phyloP scores from a whole-genome alignment of 352 stramenopile species.

The Phytophthora nicotianae region DNA sequence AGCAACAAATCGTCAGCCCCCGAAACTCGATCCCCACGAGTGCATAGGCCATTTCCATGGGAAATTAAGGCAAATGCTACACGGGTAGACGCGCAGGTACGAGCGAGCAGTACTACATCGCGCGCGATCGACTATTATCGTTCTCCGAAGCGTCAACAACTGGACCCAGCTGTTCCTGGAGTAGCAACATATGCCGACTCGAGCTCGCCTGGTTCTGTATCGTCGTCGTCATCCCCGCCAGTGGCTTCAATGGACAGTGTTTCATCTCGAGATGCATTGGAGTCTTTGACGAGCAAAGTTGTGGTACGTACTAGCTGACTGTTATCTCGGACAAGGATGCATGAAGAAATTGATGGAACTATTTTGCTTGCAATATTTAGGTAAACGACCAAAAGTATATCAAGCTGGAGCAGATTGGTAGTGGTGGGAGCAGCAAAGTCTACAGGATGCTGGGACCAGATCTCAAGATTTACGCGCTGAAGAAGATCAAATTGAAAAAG shows the following conservation, averaged over 20 bases:
- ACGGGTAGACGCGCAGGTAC: background rate
- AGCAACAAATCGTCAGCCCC: slow-evolving; percentile 1
- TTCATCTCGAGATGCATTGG: slow-evolving; percentile 48
- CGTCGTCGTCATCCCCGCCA: slow-evolving; percentile 60
- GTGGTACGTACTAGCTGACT: slow-evolving; percentile 35
- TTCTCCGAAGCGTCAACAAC: slow-evolving; percentile 56
- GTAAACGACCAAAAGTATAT: slow-evolving; percentile 94
- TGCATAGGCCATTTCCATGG: slow-evolving; percentile 14
- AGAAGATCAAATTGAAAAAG: slow-evolving; percentile 96
- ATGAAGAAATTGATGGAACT: background rate
- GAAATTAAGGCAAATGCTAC: slow-evolving; percentile 12
- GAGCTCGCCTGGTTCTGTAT: slow-evolving; percentile 58
- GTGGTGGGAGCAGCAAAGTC: slow-evolving; percentile 97
- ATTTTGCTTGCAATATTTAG: slow-evolving; percentile 27
- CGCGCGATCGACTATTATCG: slow-evolving; percentile 39
- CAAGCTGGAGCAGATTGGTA: slow-evolving; percentile 96
- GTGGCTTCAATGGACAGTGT: slow-evolving; percentile 35
- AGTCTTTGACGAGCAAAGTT: slow-evolving; percentile 63
- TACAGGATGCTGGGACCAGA: slow-evolving; percentile 94
- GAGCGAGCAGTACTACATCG: slow-evolving; percentile 7
- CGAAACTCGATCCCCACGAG: slow-evolving; percentile 16
- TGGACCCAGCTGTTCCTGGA: slow-evolving; percentile 26
- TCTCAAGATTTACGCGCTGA: slow-evolving; percentile 96
- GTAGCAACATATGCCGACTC: slow-evolving; percentile 36
- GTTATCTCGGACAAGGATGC: background rate